These are phyloP conservation scores for Arabidopsis suecica DNA, from an alignment of 345 rosid genomes.

Conservation along the genomic window DNA sequence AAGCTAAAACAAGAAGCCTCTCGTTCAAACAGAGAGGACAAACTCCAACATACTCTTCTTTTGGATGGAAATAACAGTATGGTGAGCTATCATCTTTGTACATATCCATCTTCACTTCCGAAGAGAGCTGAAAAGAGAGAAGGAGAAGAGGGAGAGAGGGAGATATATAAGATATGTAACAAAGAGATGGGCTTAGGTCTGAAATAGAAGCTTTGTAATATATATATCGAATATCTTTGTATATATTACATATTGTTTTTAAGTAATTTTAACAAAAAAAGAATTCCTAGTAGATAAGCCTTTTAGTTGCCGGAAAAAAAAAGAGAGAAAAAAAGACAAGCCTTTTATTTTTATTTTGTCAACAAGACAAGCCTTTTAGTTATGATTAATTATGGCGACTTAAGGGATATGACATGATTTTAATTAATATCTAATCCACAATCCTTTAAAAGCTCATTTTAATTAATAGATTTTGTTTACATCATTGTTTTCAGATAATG, in stretches of 20 bases:
- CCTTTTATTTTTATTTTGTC: not conserved
- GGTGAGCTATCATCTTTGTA: constrained; percentile 59
- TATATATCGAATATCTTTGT: constrained; percentile 28
- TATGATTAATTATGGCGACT: not conserved
- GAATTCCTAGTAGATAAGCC: constrained; percentile 34
- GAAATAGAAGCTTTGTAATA: constrained; percentile 31
- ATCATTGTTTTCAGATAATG: constrained; percentile 25
- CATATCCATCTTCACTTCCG: constrained; percentile 55
- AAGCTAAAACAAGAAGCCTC: constrained; percentile 80
- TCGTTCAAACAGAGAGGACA: constrained; percentile 84
- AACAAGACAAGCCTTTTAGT: not conserved
- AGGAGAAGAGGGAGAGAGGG: constrained; percentile 3
- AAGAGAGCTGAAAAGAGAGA: not conserved
- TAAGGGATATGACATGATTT: constrained; percentile 12
- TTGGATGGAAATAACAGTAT: constrained; percentile 90
- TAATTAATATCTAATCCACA: not conserved
- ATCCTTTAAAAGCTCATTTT: not conserved
- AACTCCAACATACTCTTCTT: constrained; percentile 65
- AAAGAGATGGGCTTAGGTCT: constrained; percentile 33
- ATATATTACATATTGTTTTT: constrained; percentile 8
- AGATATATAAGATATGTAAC: constrained; percentile 16
- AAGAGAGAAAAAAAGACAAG: not conserved
- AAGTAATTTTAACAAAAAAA: constrained; percentile 9
- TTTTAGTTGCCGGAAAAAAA: constrained; percentile 29
- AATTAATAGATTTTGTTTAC: not conserved